These are phyloP conservation scores for Cladorrhinum samala DNA, from an alignment of 495 filamentous ascomycete species.

Conservation along the genomic window DNA sequence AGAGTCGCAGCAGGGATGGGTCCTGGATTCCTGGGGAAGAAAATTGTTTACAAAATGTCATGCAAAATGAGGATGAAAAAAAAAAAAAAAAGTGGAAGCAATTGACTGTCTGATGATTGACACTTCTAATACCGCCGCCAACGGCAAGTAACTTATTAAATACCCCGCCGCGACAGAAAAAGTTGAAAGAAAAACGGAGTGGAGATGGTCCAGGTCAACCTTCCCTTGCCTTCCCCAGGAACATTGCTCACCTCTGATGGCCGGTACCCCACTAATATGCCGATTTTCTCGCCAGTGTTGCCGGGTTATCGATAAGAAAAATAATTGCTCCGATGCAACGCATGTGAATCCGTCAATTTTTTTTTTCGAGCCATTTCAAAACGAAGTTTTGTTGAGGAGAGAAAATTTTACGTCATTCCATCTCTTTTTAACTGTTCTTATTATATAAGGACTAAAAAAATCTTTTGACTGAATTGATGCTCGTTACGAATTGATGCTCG, in stretches of 20 bases:
- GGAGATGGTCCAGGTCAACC: constrained; percentile 17
- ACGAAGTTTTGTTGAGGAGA: background rate
- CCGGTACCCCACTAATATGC: constrained; percentile 1
- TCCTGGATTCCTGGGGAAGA: no score
- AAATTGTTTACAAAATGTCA: no score
- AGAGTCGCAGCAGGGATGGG: constrained; percentile 1
- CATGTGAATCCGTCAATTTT: background rate
- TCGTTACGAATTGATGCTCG: no score
- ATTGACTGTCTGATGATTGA: no score
- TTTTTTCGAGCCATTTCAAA: background rate
- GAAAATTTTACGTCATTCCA: no score
- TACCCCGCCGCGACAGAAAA: no score
- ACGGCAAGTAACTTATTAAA: no score
- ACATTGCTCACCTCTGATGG: constrained; percentile 8
- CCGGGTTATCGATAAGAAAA: constrained; percentile 16
- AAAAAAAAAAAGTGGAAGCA: background rate
- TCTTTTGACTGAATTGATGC: no score
- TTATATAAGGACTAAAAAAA: no score
- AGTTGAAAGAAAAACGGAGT: constrained; percentile 29
- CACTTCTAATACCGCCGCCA: no score
- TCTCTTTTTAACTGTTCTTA: no score
- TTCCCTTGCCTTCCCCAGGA: constrained; percentile 10
- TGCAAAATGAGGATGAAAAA: no score
- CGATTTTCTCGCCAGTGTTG: background rate
- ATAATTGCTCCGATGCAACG: background rate